Evolutionary conservation across 331 rosid genomes (phyloP).

Genomic region (Pyrus hybrid): DNA sequence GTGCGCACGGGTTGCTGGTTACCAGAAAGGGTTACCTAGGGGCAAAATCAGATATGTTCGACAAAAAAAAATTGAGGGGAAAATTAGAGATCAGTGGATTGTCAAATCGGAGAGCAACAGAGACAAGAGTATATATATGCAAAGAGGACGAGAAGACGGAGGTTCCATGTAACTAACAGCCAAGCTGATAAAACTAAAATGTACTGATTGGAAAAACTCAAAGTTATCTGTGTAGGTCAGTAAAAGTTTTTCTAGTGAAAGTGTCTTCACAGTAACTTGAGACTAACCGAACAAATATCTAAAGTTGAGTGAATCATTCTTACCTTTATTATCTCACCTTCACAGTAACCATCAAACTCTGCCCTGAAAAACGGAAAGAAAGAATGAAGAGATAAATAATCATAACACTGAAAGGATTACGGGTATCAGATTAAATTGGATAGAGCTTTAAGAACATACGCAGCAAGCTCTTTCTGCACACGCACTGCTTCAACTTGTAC

Average conservation of each 20-base stretch:
- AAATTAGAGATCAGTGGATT: conserved; percentile 2
- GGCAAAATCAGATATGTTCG: not conserved
- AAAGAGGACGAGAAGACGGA: not conserved
- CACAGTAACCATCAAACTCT: conserved; percentile 80
- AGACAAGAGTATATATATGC: not conserved
- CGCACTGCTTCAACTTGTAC: conserved; percentile 74
- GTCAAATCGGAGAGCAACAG: not conserved
- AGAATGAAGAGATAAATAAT: conserved; percentile 4
- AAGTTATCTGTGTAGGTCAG: not conserved
- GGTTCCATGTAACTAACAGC: not conserved
- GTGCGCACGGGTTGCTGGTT: conserved; percentile 75
- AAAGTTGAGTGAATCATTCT: not conserved
- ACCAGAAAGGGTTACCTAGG: conserved; percentile 71
- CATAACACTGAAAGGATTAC: not conserved
- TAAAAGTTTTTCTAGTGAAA: not conserved
- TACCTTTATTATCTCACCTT: conserved; percentile 81
- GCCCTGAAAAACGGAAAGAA: conserved; percentile 45
- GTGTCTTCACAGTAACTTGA: not conserved
- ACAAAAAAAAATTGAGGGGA: not conserved
- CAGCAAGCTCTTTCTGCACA: conserved; percentile 81
- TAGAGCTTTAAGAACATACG: conserved; percentile 22
- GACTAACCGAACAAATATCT: not conserved
- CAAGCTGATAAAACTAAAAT: not conserved
- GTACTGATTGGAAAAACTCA: not conserved
- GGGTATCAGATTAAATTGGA: not conserved